Evolutionary conservation across 805 yeast species (phyloP).

Genomic region (Monosporozyma unispora): DNA sequence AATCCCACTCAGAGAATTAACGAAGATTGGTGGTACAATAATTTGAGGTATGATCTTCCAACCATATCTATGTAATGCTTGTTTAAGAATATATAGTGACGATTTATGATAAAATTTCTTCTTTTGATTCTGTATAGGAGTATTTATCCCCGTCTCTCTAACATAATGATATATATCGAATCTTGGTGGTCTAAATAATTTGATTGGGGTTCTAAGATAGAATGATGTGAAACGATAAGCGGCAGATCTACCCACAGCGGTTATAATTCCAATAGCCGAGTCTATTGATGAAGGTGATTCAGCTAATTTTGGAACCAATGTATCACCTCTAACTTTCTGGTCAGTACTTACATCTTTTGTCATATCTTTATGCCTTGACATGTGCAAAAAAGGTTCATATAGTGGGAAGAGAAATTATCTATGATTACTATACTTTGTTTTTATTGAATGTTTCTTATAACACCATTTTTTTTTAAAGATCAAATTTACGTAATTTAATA

Average conservation of each 20-base stretch:
- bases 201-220: constrained; percentile 73
- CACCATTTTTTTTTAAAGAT: too few species aligned
- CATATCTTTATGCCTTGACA: background rate
- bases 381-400: too few species aligned
- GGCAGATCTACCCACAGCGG: constrained; percentile 81
- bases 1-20: constrained; percentile 83
- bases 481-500: too few species aligned
- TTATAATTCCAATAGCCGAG: constrained; percentile 62
- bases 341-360: too few species aligned
- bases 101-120: constrained; percentile 53
- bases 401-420: background rate
- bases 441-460: too few species aligned
- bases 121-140: constrained; percentile 4
- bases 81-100: constrained; percentile 60
- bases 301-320: background rate
- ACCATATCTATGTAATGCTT: constrained; percentile 68
- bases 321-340: background rate
- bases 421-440: too few species aligned
- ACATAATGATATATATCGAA: constrained; percentile 76
- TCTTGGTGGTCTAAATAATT: constrained; percentile 81
- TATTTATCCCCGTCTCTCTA: constrained; percentile 23
- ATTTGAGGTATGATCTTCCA: constrained; percentile 77
- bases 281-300: background rate
- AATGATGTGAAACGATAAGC: constrained; percentile 70
- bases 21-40: constrained; percentile 77